A percentile compares a stretch with the other conserved stretches of the same genome.
phyloP scores from a whole-genome alignment of 2,329 filamentous ascomycete genomes.

The Aspergillus transmontanensis region DNA sequence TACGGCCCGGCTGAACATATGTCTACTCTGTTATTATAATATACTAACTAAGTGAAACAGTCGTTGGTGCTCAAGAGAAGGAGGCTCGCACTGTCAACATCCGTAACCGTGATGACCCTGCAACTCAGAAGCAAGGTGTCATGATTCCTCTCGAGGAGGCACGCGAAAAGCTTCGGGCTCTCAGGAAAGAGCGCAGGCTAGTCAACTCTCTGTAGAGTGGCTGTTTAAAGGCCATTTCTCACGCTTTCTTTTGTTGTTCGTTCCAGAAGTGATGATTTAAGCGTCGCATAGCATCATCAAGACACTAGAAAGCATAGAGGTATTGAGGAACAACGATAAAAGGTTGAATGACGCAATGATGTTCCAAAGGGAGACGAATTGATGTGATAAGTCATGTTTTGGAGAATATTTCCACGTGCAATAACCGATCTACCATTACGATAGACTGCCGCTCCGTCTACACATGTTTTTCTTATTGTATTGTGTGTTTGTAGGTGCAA shows the following conservation, averaged over 20 bases:
- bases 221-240: background rate
- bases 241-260: background rate
- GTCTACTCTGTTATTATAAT: background rate
- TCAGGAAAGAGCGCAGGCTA: slow-evolving; percentile 50
- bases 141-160: slow-evolving; percentile 63
- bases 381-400: background rate
- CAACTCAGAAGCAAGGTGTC: slow-evolving; percentile 63
- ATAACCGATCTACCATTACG: background rate
- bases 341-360: slow-evolving; percentile 9
- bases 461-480: background rate
- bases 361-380: slow-evolving; percentile 3
- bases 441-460: background rate
- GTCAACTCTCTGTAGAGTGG: slow-evolving; percentile 41
- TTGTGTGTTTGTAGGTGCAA: background rate
- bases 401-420: background rate
- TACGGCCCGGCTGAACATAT: background rate
- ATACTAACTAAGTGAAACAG: slow-evolving; percentile 35
- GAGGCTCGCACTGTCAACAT: slow-evolving; percentile 63
- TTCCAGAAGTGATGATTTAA: background rate
- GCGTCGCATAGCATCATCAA: slow-evolving; percentile 1
- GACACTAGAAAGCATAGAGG: background rate
- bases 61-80: slow-evolving; percentile 65
- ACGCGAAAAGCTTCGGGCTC: slow-evolving; percentile 53
- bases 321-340: slow-evolving; percentile 4
- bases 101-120: slow-evolving; percentile 64